phyloP scores from a whole-genome alignment of 305 asterid genomes.

The Fraxinus dipetala region DNA sequence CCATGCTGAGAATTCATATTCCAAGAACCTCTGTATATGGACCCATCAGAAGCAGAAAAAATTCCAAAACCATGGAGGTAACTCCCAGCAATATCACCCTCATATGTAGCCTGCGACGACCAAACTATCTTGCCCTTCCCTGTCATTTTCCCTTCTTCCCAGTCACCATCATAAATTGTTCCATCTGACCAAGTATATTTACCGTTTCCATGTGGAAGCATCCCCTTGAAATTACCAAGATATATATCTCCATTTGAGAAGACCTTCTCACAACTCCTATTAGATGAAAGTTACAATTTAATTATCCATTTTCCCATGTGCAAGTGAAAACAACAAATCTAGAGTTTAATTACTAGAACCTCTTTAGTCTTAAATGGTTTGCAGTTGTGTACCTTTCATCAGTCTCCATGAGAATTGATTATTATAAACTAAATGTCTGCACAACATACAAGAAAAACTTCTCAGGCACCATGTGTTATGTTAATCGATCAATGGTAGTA shows the following conservation, averaged over 20 bases:
- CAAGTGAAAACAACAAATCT: neutral
- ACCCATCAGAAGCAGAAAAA: conserved; percentile 62
- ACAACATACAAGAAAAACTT: conserved; percentile 21
- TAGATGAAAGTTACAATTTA: conserved; percentile 28
- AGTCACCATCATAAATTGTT: conserved; percentile 81
- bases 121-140: conserved; percentile 83
- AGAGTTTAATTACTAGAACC: conserved; percentile 17
- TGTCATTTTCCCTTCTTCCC: conserved; percentile 93
- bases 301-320: conserved; percentile 5
- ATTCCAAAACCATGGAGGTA: conserved; percentile 90
- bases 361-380: conserved; percentile 9
- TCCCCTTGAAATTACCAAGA: conserved; percentile 53
- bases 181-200: conserved; percentile 84
- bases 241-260: conserved; percentile 77
- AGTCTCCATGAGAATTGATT: conserved; percentile 47
- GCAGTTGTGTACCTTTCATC: conserved; percentile 53
- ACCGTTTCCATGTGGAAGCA: conserved; percentile 74
- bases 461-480: conserved; percentile 12
- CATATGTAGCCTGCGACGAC: conserved; percentile 73
- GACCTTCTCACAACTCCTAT: conserved; percentile 52
- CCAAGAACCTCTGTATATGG: conserved; percentile 79
- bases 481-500: neutral
- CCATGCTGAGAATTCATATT: conserved; percentile 89
- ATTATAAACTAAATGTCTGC: conserved; percentile 30
- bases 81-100: conserved; percentile 85